A percentile compares a stretch with the other conserved stretches of the same genome.
Evolutionary conservation across 495 filamentous ascomycete species (phyloP).

Genomic region (Jackrogersella minutella): DNA sequence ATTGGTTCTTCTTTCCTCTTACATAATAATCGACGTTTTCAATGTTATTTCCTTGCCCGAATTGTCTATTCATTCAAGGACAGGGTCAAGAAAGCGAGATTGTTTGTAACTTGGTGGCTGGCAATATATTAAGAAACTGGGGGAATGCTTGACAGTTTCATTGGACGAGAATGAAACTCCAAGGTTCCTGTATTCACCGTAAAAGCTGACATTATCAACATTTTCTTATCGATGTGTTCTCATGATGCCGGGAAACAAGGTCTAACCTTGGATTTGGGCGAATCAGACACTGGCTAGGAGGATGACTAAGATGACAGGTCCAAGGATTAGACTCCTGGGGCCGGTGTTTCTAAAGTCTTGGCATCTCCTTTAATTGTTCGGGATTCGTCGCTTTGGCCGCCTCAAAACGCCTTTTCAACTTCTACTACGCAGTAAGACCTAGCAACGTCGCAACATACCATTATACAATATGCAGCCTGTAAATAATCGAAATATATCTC

Average conservation of each 20-base stretch:
- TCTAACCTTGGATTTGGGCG: no score
- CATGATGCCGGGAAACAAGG: no score
- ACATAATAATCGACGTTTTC: no score
- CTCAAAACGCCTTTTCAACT: not conserved
- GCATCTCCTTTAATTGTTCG: no score
- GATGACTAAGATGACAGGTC: not conserved
- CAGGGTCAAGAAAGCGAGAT: not conserved
- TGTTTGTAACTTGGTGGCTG: not conserved
- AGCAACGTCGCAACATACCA: not conserved
- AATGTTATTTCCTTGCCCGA: not conserved
- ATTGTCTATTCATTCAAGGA: not conserved
- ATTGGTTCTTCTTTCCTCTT: no score
- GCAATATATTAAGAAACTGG: not conserved
- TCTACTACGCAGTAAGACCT: not conserved
- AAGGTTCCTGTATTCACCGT: no score
- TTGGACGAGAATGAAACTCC: not conserved
- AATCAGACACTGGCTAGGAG: no score
- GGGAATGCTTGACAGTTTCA: no score
- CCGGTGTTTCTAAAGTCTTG: not conserved
- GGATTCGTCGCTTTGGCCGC: not conserved
- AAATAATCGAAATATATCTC: not conserved
- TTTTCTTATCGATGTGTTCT: no score
- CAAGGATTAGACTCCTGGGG: not conserved
- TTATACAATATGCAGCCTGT: not conserved
- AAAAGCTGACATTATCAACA: conserved; percentile 4